These are phyloP conservation scores for Botryotinia calthae DNA, from an alignment of 2,329 filamentous ascomycete genomes.

Conservation along the genomic window DNA sequence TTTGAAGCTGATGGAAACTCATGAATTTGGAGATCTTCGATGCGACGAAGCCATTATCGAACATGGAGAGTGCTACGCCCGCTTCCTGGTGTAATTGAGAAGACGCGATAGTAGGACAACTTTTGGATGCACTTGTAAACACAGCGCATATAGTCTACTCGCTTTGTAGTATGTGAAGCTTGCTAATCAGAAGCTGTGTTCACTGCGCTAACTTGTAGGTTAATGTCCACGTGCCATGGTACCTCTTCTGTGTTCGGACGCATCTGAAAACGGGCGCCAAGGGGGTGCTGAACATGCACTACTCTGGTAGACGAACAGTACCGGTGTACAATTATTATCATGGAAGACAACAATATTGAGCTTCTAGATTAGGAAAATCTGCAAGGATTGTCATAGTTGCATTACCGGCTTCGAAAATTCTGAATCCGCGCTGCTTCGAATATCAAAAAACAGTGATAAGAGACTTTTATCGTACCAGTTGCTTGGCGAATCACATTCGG, in stretches of 20 bases:
- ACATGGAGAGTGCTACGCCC: background rate
- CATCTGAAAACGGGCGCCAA: background rate
- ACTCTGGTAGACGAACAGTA: background rate
- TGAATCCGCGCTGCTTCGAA: background rate
- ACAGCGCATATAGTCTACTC: background rate
- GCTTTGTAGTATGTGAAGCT: background rate
- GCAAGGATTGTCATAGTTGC: background rate
- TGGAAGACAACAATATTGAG: background rate
- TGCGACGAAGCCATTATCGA: background rate
- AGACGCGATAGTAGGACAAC: conserved; percentile 1
- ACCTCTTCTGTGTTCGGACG: conserved; percentile 9
- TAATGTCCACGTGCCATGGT: conserved; percentile 11
- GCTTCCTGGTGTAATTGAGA: background rate
- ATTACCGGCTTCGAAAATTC: background rate
- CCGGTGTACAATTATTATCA: background rate
- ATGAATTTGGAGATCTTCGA: background rate
- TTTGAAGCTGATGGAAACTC: background rate
- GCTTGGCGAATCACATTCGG: background rate
- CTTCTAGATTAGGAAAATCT: background rate
- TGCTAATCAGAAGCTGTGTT: background rate
- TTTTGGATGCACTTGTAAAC: background rate
- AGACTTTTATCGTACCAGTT: background rate
- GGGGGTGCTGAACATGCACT: background rate
- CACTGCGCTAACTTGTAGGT: background rate
- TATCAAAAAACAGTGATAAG: background rate